Evolutionary conservation across 371 early-diverging fungal genomes (phyloP), one percentile per base, ranked within the genome.

Genomic region (Syncephalastrum racemosum): DNA sequence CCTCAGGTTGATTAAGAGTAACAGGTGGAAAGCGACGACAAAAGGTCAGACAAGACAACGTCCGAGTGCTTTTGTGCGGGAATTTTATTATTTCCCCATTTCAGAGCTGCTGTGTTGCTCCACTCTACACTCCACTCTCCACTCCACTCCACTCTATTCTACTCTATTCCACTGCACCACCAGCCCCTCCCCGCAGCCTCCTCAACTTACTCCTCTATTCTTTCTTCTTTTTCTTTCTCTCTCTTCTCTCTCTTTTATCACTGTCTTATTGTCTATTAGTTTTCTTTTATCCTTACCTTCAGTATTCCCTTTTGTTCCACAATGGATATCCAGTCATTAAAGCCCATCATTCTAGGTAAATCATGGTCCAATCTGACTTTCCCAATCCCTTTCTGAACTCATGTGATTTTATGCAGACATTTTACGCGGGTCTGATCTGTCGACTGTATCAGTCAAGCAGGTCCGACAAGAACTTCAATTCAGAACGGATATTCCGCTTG

Each of bases 391-490:
- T 22, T 20, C 24, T 41, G 25, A 23, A 15, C 27, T 51, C 18
- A 44, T 20, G 16, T 18, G 45, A 6, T 20, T 36, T 41, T n/a
- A 44, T n/a, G 36, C 27, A 66, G 66, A 60, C 22, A 83, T 84
- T 42, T 67, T 84, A 40, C 65, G 65, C 48, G 49, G 41, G 13
- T 68, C 83, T 18, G 81, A 84, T 63, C 68, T 79, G 15, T 50
- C 61, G 16, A 67, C 63, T 23, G 68, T 84, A 14, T 69, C 77
- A 7, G 68, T 76, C 7, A 83, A 82, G 50, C 66, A 73, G 44
- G 79, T 84, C n/a, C 75, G 84, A 14, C 36, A 58, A 24, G 68
- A 75, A 45, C 64, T 84, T 20, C 73, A 81, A 59, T 5, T 54
- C 18, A 69, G 75, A 45, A 62, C 62, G 23, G 54, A 58, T 5